Evolutionary conservation across 2,329 filamentous ascomycete species (phyloP).

Genomic region (Botrytis byssoidea): DNA sequence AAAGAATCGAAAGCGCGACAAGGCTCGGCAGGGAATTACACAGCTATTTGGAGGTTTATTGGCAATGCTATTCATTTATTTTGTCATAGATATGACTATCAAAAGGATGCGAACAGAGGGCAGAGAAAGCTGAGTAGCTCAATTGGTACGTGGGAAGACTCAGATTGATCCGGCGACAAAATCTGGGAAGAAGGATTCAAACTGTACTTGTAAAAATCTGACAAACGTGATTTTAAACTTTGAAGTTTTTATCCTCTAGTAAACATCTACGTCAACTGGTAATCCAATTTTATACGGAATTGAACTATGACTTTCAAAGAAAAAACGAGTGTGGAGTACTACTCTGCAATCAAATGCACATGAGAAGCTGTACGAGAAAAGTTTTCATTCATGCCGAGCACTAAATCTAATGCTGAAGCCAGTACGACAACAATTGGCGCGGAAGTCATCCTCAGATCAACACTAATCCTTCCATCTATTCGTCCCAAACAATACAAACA

Average conservation of each 20-base stretch:
- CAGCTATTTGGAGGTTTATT: neutral
- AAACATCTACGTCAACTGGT: neutral
- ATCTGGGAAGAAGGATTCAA: neutral
- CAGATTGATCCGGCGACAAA: neutral
- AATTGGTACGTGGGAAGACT: neutral
- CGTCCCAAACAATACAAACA: slow-evolving; percentile 36
- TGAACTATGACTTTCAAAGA: neutral
- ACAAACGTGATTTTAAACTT: neutral
- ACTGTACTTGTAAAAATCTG: neutral
- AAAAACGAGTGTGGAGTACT: neutral
- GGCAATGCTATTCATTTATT: neutral
- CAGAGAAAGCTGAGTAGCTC: neutral
- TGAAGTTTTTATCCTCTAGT: neutral
- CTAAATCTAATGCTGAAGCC: neutral
- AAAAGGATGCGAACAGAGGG: neutral
- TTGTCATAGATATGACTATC: neutral
- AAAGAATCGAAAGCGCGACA: neutral
- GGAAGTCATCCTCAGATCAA: neutral
- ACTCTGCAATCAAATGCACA: neutral
- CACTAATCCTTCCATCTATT: slow-evolving; percentile 18
- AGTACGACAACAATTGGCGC: neutral
- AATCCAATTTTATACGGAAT: no score
- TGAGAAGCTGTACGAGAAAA: accelerated
- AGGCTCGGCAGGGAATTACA: neutral
- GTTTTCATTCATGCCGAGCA: neutral